Base-by-base conservation (phyloP, 768 basidiomycete genomes). In the Candolleomyces eurysporus region DNA sequence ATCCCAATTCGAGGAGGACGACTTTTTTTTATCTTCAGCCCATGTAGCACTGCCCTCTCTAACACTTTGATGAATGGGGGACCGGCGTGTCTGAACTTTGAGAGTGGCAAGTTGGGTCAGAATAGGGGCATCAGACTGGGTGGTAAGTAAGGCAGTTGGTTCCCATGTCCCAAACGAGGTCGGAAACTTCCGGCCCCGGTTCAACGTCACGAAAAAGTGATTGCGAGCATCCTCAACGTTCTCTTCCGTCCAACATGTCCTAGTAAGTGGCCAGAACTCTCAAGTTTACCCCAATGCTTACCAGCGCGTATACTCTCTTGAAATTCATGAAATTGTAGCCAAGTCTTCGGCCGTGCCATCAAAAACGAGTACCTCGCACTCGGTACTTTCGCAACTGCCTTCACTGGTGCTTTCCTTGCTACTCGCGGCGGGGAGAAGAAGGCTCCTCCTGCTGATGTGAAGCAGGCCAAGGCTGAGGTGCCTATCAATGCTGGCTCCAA, bases 361-460 rank as follows among this genome's bases (percentile, higher is more conserved):
- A 91, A 89, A 79, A 89, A 86, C 71, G 90, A 93, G 78, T 86
- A 91, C 79, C 82, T 94, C 65, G 83, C 87, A 21, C 80, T 93
- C 59, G 86, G 83, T 58, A 85, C 87, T 43, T 82, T 94, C 60
- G 75, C 80, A 51, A 74, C 77, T 56, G 77, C 84, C 54, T 85
- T 84, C 61, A 83, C 84, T 59, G 73, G 82, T 59, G 80, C 82
- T 42, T 79, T 79, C 65, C 80, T 82, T 57, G 78, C 84, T 45
- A 78, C 80, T 59, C 78, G 83, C 53, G 85, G 88, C 39, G 83
- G 83, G 51, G 86, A 82, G 72, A 84, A 69, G 74, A 79, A 75
- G 57, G 68, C 80, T 31, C 71, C 75, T 14, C 75, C 81, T 11
- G 75, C 82, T 50, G 76, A 73, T n/a, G 74, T 84, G 2, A 67